Evolutionary conservation across 345 rosid species (phyloP).

Genomic region (Moricandia arvensis): DNA sequence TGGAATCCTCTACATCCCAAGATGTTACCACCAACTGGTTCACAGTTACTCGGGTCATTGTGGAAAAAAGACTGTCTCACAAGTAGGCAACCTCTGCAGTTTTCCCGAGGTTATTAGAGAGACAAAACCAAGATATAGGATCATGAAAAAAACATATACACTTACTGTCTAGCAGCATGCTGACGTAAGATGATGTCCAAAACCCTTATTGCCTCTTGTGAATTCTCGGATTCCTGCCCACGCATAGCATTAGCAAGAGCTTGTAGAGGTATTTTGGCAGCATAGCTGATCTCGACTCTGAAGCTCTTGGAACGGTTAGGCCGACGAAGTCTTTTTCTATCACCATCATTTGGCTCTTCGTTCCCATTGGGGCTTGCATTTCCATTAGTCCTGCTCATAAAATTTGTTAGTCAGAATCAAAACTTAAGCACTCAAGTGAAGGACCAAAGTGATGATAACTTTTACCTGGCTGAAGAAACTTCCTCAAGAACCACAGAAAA

Average conservation of each 20-base stretch:
- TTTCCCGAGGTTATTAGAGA: background rate
- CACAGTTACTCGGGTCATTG: constrained; percentile 66
- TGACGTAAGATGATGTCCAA: constrained; percentile 81
- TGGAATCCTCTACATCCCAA: constrained; percentile 83
- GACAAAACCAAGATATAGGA: background rate
- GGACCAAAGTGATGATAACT: background rate
- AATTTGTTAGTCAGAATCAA: background rate
- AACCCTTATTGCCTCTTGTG: constrained; percentile 79
- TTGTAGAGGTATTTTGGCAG: constrained; percentile 78
- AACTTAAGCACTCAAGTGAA: background rate
- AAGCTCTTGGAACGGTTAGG: constrained; percentile 58
- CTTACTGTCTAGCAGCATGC: constrained; percentile 89
- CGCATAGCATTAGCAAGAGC: constrained; percentile 79
- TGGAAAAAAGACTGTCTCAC: constrained; percentile 87
- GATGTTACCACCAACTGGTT: constrained; percentile 77
- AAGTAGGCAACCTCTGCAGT: constrained; percentile 49
- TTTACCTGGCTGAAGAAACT: constrained; percentile 52
- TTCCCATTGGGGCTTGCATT: constrained; percentile 54
- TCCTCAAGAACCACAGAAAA: constrained; percentile 82
- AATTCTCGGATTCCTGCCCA: constrained; percentile 79
- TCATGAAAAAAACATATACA: background rate
- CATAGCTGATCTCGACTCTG: constrained; percentile 70
- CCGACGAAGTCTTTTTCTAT: constrained; percentile 63
- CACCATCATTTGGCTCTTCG: constrained; percentile 41
- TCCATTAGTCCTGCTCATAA: constrained; percentile 51